A percentile compares a stretch with the other conserved stretches of the same genome.
phyloP scores from a whole-genome alignment of 2,329 filamentous ascomycete species.

The Scortechinia acanthostroma region DNA sequence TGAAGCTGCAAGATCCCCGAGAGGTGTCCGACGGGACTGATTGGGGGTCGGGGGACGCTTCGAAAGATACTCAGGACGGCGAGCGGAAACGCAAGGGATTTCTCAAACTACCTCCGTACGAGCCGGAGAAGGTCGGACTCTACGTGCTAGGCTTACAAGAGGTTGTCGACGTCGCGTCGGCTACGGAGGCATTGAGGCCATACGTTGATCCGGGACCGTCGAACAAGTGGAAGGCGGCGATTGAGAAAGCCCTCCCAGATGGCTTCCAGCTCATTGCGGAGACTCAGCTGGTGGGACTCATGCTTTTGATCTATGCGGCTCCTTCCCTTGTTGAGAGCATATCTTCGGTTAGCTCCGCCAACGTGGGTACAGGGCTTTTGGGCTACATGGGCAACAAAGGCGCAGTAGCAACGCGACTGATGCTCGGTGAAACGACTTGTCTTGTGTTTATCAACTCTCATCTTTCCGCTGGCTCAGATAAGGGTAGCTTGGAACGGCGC shows the following conservation, averaged over 20 bases:
- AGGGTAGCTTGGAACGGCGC: slow-evolving; percentile 57
- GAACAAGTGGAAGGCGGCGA: slow-evolving; percentile 73
- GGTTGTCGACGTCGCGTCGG: slow-evolving; percentile 69
- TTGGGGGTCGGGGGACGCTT: slow-evolving; percentile 24
- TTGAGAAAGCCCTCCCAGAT: slow-evolving; percentile 65
- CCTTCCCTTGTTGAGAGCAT: slow-evolving; percentile 68
- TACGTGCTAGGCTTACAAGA: slow-evolving; percentile 91
- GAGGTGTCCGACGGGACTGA: slow-evolving; percentile 14
- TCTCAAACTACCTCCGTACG: slow-evolving; percentile 34
- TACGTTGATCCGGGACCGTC: slow-evolving; percentile 68
- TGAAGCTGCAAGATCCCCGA: slow-evolving; percentile 5
- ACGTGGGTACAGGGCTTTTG: slow-evolving; percentile 80
- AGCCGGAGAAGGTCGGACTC: slow-evolving; percentile 69
- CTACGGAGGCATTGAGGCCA: slow-evolving; percentile 61
- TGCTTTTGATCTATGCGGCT: slow-evolving; percentile 80
- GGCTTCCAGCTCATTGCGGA: slow-evolving; percentile 73
- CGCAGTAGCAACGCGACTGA: slow-evolving; percentile 71
- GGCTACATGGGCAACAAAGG: slow-evolving; percentile 97
- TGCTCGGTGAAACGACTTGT: slow-evolving; percentile 83
- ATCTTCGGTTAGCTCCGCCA: slow-evolving; percentile 73
- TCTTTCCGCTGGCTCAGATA: slow-evolving; percentile 78
- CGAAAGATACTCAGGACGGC: slow-evolving; percentile 33
- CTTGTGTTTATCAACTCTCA: slow-evolving; percentile 89
- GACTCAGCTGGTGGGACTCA: slow-evolving; percentile 79
- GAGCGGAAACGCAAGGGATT: slow-evolving; percentile 22